A percentile compares a stretch with the other conserved stretches of the same genome.
Evolutionary conservation across 164 flowering plant genomes (phyloP).

Genomic region (Vitis cinerea): DNA sequence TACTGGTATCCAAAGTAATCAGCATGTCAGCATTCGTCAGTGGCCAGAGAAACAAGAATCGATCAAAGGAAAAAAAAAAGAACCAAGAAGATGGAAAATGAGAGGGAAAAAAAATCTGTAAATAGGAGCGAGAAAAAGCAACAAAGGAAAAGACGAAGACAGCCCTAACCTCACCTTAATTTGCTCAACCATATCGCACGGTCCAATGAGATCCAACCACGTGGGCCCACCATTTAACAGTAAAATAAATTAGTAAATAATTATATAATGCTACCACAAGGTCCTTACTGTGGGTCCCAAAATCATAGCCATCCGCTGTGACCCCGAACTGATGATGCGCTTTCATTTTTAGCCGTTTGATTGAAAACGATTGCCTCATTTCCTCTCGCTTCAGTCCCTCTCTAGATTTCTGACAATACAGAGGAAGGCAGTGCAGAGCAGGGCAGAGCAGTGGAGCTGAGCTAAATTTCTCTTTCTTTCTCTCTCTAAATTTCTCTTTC

Average conservation of each 20-base stretch:
- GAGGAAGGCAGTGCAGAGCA: too few relatives aligned
- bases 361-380: conserved; percentile 8
- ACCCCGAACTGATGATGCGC: neutral
- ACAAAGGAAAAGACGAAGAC: conserved; percentile 18
- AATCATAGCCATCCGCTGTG: conserved; percentile 2
- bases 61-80: neutral
- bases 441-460: too few relatives aligned
- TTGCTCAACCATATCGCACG: too few relatives aligned
- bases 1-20: too few relatives aligned
- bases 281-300: neutral
- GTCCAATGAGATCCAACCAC: too few relatives aligned
- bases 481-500: neutral
- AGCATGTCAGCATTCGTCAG: too few relatives aligned
- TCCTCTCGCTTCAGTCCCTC: conserved; percentile 4
- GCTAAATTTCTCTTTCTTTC: conserved; percentile 4
- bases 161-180: too few relatives aligned
- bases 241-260: too few relatives aligned
- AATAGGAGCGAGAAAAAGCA: conserved; percentile 51
- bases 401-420: neutral
- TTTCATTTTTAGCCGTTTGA: conserved; percentile 13
- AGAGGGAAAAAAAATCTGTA: conserved; percentile 12
- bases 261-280: too few relatives aligned
- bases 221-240: too few relatives aligned
- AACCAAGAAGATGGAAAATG: neutral
- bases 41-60: neutral